Evolutionary conservation across 805 yeast species (phyloP).

Genomic region (Monosporozyma siamensis): DNA sequence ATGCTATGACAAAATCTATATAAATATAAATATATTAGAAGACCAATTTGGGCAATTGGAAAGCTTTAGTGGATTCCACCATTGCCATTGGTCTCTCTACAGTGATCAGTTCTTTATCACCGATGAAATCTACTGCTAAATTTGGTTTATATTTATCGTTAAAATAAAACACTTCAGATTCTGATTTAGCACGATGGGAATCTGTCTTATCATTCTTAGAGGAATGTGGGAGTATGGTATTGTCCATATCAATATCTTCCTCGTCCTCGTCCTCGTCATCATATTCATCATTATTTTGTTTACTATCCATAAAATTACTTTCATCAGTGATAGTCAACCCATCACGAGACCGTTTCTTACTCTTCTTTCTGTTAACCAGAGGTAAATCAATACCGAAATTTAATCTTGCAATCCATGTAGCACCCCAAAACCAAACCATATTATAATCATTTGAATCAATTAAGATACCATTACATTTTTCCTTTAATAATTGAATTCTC

Average conservation of each 20-base stretch:
- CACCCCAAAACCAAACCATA: slow-evolving; percentile 80
- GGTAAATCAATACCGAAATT: slow-evolving; percentile 56
- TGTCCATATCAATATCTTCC: slow-evolving; percentile 1
- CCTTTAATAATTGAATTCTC: slow-evolving; percentile 46
- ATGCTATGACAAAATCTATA: no score
- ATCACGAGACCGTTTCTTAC: slow-evolving; percentile 35
- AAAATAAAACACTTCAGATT: slow-evolving; percentile 51
- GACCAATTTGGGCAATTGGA: slow-evolving; percentile 47
- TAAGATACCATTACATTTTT: slow-evolving; percentile 68
- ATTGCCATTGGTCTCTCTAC: slow-evolving; percentile 67
- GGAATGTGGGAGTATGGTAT: background rate
- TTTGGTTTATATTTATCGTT: slow-evolving; percentile 69
- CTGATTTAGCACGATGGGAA: slow-evolving; percentile 20
- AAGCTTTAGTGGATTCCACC: slow-evolving; percentile 52
- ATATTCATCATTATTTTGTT: slow-evolving; percentile 24
- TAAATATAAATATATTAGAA: slow-evolving; percentile 24
- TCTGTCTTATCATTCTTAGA: slow-evolving; percentile 14
- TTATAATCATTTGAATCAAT: slow-evolving; percentile 33
- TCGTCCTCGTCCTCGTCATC: slow-evolving; percentile 4
- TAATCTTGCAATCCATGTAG: slow-evolving; percentile 69
- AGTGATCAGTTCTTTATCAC: slow-evolving; percentile 48
- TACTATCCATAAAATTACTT: slow-evolving; percentile 30
- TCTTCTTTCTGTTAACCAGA: slow-evolving; percentile 27
- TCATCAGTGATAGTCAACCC: slow-evolving; percentile 36
- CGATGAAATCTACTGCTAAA: slow-evolving; percentile 50